phyloP scores from a whole-genome alignment of 192 early-diverging fungal species.

The Coemansia umbellata region DNA sequence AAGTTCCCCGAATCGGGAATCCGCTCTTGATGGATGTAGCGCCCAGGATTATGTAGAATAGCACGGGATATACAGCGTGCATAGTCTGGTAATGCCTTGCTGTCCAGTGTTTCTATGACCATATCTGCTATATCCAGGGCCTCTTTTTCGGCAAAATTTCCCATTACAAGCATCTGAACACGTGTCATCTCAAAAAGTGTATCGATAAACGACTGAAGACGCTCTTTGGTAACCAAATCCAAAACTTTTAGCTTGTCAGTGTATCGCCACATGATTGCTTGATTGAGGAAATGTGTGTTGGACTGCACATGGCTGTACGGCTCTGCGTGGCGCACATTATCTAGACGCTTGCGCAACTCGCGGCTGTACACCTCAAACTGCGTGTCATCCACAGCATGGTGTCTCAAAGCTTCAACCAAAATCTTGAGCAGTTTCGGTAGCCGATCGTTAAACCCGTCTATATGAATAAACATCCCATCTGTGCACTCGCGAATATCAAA shows the following conservation, averaged over 20 bases:
- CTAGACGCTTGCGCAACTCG: slow-evolving; percentile 66
- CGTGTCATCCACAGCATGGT: slow-evolving; percentile 58
- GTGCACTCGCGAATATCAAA: slow-evolving; percentile 69
- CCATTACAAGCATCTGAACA: slow-evolving; percentile 81
- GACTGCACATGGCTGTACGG: slow-evolving; percentile 79
- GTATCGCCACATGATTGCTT: slow-evolving; percentile 75
- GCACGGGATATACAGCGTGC: slow-evolving; percentile 30
- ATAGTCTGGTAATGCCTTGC: slow-evolving; percentile 56
- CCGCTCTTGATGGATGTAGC: slow-evolving; percentile 24
- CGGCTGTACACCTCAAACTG: slow-evolving; percentile 82
- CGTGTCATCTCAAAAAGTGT: slow-evolving; percentile 64
- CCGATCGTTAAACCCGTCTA: slow-evolving; percentile 90
- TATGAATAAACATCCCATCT: slow-evolving; percentile 67
- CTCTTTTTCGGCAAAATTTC: slow-evolving; percentile 73
- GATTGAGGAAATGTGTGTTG: slow-evolving; percentile 69
- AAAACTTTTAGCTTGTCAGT: slow-evolving; percentile 74
- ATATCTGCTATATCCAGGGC: slow-evolving; percentile 60
- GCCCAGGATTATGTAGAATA: slow-evolving; percentile 37
- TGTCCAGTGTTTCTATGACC: slow-evolving; percentile 57
- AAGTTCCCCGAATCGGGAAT: slow-evolving; percentile 73
- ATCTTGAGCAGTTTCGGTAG: slow-evolving; percentile 65
- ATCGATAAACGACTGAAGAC: slow-evolving; percentile 74
- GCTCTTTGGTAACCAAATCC: slow-evolving; percentile 62
- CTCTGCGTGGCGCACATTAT: slow-evolving; percentile 72
- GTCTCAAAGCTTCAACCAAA: slow-evolving; percentile 65